Percentiles rank a stretch among this genome's conserved stretches.
These are phyloP conservation scores for Starmerella scarabaei DNA, from an alignment of 805 yeast species.

Conservation along the genomic window DNA sequence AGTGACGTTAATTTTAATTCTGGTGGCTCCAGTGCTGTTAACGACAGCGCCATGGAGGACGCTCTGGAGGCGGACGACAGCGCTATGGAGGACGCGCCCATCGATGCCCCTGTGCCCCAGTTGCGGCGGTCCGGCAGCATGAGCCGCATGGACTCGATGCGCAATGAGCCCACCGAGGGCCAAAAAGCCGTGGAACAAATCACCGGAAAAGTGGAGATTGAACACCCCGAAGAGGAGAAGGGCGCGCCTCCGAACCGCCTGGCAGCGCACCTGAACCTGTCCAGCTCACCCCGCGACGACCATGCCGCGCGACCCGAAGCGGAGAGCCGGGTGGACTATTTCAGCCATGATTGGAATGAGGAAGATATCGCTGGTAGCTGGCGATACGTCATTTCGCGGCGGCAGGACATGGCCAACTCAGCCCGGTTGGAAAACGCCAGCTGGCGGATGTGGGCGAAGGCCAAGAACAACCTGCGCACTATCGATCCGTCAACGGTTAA, in stretches of 20 bases:
- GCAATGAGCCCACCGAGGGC: constrained; percentile 10
- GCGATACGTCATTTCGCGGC: constrained; percentile 75
- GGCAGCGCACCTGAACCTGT: not conserved
- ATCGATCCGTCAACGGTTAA: constrained; percentile 83
- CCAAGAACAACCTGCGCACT: constrained; percentile 51
- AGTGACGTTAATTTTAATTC: not conserved
- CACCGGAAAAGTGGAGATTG: constrained; percentile 11
- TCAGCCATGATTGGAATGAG: constrained; percentile 94
- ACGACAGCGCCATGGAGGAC: not conserved
- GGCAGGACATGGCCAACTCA: constrained; percentile 72
- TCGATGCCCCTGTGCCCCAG: too few species aligned
- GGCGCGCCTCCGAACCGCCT: not conserved
- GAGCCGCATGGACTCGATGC: not conserved
- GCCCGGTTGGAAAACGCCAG: constrained; percentile 73
- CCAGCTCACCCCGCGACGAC: constrained; percentile 17
- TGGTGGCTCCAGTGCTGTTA: not conserved
- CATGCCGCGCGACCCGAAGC: constrained; percentile 52
- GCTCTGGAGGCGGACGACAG: not conserved
- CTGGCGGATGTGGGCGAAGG: constrained; percentile 94
- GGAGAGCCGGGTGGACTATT: constrained; percentile 81
- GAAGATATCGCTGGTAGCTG: constrained; percentile 86
- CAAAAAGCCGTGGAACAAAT: constrained; percentile 17
- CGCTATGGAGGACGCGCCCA: not conserved
- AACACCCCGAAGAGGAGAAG: not conserved
- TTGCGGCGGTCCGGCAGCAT: not conserved